Percentiles rank a stretch among this genome's conserved stretches.
Evolutionary conservation across 1,139 yeast genomes (phyloP).

Genomic region (Yamadazyma oceani): DNA sequence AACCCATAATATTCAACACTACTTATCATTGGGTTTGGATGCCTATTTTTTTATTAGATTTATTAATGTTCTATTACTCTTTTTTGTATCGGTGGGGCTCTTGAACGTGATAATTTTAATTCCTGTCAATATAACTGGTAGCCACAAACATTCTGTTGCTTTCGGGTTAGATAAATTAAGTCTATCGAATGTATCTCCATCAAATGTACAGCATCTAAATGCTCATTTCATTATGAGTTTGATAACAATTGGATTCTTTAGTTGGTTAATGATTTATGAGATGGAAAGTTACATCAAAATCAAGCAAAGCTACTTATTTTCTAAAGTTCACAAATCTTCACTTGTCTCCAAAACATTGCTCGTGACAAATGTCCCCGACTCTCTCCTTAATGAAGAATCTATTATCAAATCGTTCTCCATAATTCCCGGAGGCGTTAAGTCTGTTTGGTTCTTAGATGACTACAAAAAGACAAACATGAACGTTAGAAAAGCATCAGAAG

Average conservation of each 20-base stretch:
- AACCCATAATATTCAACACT: conserved; percentile 39
- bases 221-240: conserved; percentile 57
- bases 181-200: conserved; percentile 56
- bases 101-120: conserved; percentile 53
- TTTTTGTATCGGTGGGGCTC: conserved; percentile 50
- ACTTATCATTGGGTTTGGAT: conserved; percentile 57
- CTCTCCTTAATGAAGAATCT: conserved; percentile 29
- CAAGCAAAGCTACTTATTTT: conserved; percentile 36
- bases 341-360: conserved; percentile 42
- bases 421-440: conserved; percentile 47
- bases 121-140: conserved; percentile 57
- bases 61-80: conserved; percentile 44
- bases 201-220: conserved; percentile 44
- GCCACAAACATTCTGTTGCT: conserved; percentile 28
- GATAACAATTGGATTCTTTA: conserved; percentile 53
- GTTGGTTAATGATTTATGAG: conserved; percentile 51
- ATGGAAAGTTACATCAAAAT: conserved; percentile 47
- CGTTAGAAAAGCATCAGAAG: conserved; percentile 31
- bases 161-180: conserved; percentile 60
- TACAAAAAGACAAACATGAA: conserved; percentile 32
- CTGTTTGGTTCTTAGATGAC: conserved; percentile 53
- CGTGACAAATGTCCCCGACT: conserved; percentile 48
- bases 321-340: conserved; percentile 25
- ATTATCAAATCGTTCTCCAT: conserved; percentile 28
- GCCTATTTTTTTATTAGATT: conserved; percentile 62